Evolutionary conservation across 176 grass and related monocot genomes (phyloP), one percentile per base, ranked within the genome.

Genomic region (Olyra latifolia): DNA sequence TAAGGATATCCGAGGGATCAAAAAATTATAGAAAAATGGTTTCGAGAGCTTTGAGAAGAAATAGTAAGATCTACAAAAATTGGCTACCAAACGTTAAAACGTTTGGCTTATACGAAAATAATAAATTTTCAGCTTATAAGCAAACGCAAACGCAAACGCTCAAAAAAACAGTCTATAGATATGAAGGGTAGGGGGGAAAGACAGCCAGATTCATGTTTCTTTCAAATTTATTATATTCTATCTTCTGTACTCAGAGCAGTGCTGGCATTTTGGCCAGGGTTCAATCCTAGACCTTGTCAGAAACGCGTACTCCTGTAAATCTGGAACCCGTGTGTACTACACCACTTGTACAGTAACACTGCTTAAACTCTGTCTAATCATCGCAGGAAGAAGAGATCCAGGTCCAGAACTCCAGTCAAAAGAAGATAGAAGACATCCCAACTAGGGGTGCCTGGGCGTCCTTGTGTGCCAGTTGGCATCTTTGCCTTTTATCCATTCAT

Each of bases 351-450:
- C 35, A 38, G 19, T 64, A 68, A 28, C 23, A 19, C 1, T 29
- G n/a, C 15, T 65, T 23, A 28, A 49, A 80, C 39, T 27, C 1
- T 84, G 7, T 71, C 48, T 71, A 76, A 66, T 81, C 32, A 84
- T 84, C 10, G 43, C 85, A 91, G 89, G 85, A 76, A 66, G 71
- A 83, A 60, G 70, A 48, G 57, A 46, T 87, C 85, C 29, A 87
- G 89, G 77, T 91, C 89, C 2, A 91, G 81, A 79, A 91, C 81
- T 52, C 89, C 89, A 3, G 76, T 84, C 30, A 87, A 84, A 69
- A 91, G 76, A 43, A 80, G 85, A 84, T 91, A 91, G 65, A 84
- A 50, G 56, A 25, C 27, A 46, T 28, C 28, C 19, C 25, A 16
- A 24, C 27, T 8, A 29, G 68, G 40, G 69, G 39, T 86, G 25